Conservation (phyloP, 1,284 basidiomycete genomes). For the Leccinum angustisporum region DNA sequence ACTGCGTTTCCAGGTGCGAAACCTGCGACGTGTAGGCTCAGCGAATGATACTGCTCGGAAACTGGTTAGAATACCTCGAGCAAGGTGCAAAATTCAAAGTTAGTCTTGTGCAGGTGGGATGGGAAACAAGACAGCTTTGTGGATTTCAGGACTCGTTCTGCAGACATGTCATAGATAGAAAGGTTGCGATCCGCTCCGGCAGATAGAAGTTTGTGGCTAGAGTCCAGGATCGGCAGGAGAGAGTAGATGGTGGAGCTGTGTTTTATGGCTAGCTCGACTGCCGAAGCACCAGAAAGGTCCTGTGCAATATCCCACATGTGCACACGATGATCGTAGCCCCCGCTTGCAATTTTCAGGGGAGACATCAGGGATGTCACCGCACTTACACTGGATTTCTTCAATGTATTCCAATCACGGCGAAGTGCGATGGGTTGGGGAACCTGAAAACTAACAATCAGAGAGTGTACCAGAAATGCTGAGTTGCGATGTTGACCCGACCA, state of each 20-base stretch:
- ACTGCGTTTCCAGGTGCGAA: constrained; percentile 51
- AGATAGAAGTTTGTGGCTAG: constrained; percentile 47
- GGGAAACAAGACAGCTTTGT: constrained; percentile 45
- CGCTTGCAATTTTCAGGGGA: constrained; percentile 45
- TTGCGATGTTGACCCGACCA: constrained; percentile 24
- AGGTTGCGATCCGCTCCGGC: constrained; percentile 49
- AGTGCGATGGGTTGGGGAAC: constrained; percentile 18
- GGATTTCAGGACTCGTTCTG: constrained; percentile 41
- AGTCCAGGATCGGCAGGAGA: constrained; percentile 43
- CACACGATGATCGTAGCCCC: constrained; percentile 50
- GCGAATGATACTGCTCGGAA: neutral
- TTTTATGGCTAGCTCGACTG: constrained; percentile 38
- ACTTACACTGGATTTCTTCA: constrained; percentile 42
- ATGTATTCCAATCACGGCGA: constrained; percentile 31
- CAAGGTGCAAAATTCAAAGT: constrained; percentile 41
- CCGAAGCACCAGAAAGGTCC: constrained; percentile 33
- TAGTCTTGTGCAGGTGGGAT: constrained; percentile 43
- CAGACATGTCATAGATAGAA: constrained; percentile 47
- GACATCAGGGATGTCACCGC: constrained; percentile 42
- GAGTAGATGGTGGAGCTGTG: constrained; percentile 46
- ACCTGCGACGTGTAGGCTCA: constrained; percentile 34
- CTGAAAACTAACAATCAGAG: constrained; percentile 16
- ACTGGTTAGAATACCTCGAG: constrained; percentile 40
- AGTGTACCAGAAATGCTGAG: neutral
- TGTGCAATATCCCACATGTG: constrained; percentile 46